These are phyloP conservation scores for Metschnikowia noctiluminum DNA, from an alignment of 805 yeast genomes.

Conservation along the genomic window DNA sequence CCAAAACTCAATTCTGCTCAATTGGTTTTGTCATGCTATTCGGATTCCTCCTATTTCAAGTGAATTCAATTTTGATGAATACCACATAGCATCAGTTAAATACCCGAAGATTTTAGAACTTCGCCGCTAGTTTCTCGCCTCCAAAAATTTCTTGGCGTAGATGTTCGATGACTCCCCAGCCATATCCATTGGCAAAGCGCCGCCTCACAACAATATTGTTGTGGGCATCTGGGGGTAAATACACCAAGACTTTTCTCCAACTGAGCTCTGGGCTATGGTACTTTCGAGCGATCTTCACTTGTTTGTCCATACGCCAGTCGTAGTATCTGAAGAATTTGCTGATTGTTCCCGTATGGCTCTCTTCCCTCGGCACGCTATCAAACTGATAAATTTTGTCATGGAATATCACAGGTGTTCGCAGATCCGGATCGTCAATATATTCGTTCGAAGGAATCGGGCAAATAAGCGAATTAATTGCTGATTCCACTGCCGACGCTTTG, in stretches of 20 bases:
- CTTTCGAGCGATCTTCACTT: conserved; percentile 39
- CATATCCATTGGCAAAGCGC: conserved; percentile 43
- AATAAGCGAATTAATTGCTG: conserved; percentile 37
- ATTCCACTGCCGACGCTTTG: conserved; percentile 41
- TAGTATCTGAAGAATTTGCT: conserved; percentile 25
- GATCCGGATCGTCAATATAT: conserved; percentile 32
- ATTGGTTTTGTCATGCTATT: no score
- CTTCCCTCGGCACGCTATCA: conserved; percentile 27
- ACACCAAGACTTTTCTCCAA: conserved; percentile 45
- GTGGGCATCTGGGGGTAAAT: conserved; percentile 46
- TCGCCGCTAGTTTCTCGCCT: conserved; percentile 11
- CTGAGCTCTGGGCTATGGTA: conserved; percentile 35
- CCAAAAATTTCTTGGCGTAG: conserved; percentile 28
- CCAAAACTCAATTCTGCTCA: no score
- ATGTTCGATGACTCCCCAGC: conserved; percentile 47
- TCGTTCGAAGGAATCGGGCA: conserved; percentile 38
- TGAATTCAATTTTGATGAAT: neutral
- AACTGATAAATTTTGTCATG: conserved; percentile 42
- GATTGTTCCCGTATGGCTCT: conserved; percentile 9
- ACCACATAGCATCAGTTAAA: neutral
- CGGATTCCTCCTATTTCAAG: neutral
- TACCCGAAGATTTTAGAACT: conserved; percentile 1
- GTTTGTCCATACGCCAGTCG: conserved; percentile 37
- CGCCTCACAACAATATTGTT: conserved; percentile 43
- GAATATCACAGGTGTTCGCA: conserved; percentile 36